A percentile compares a stretch with the other conserved stretches of the same genome.
phyloP scores from a whole-genome alignment of 441 rosid genomes.

The Macaranga tanarius region DNA sequence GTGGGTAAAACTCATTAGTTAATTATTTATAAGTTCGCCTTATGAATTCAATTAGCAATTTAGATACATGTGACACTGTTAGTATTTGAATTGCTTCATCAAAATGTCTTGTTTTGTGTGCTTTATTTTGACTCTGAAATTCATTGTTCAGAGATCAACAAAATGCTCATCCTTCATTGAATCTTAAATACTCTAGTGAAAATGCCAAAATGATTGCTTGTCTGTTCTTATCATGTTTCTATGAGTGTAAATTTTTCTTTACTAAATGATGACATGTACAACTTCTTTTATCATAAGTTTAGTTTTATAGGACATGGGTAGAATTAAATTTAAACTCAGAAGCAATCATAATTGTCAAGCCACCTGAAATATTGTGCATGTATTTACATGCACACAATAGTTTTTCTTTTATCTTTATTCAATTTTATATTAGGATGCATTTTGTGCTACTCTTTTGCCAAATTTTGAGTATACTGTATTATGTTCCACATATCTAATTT shows the following conservation, averaged over 20 bases:
- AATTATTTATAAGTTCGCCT: not conserved
- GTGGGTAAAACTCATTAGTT: slow-evolving; percentile 41
- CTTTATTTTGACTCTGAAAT: not conserved
- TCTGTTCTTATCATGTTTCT: not conserved
- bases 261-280: not conserved
- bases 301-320: not conserved
- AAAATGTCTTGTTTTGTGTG: not conserved
- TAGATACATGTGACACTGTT: not conserved
- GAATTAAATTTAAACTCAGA: not conserved
- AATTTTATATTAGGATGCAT: not conserved
- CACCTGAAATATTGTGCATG: not conserved
- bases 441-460: not conserved
- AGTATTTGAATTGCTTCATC: not conserved
- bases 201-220: not conserved
- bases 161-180: not conserved
- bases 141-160: not conserved
- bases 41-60: not conserved
- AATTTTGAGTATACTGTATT: not conserved
- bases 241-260: not conserved
- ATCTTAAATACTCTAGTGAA: not conserved
- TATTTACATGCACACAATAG: not conserved
- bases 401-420: not conserved
- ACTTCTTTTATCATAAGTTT: not conserved
- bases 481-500: not conserved
- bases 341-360: not conserved